Evolutionary conservation across 768 basidiomycete species (phyloP).

Genomic region (Agrocybe pediades): DNA sequence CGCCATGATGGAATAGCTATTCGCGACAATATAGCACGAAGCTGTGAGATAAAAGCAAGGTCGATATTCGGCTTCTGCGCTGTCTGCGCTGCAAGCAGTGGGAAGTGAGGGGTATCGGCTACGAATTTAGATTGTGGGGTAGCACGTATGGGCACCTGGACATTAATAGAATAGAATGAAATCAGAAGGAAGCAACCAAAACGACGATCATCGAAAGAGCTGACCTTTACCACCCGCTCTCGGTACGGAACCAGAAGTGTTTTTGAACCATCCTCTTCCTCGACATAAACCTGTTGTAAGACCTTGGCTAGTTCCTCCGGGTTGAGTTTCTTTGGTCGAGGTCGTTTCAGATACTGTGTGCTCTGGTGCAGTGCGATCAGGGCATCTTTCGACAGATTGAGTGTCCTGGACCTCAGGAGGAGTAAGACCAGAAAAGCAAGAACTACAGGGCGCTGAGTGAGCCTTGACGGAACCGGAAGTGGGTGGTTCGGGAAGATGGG

Average conservation of each 20-base stretch:
- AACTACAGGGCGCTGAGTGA: constrained; percentile 31
- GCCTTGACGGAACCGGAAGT: constrained; percentile 14
- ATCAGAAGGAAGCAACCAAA: neutral
- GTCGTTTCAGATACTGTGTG: constrained; percentile 14
- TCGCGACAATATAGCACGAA: constrained; percentile 69
- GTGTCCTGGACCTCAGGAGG: constrained; percentile 50
- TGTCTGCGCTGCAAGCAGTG: constrained; percentile 45
- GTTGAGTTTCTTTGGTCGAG: constrained; percentile 25
- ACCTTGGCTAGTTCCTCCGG: constrained; percentile 46
- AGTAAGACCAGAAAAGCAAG: constrained; percentile 47
- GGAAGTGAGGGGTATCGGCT: constrained; percentile 61
- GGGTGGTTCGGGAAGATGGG: constrained; percentile 14
- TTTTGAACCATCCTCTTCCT: constrained; percentile 58
- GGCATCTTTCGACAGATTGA: constrained; percentile 33
- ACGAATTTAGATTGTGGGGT: constrained; percentile 51
- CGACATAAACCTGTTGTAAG: constrained; percentile 64
- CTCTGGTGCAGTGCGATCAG: constrained; percentile 23
- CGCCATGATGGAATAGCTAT: constrained; percentile 65
- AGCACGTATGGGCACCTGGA: constrained; percentile 46
- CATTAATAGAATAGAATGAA: neutral
- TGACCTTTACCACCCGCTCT: constrained; percentile 63
- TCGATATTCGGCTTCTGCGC: constrained; percentile 68
- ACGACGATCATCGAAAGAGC: neutral
- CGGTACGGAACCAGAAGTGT: constrained; percentile 69
- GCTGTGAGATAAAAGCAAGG: constrained; percentile 67